Conservation (phyloP, 257 asterid genomes). For the Solanum appendiculatum region DNA sequence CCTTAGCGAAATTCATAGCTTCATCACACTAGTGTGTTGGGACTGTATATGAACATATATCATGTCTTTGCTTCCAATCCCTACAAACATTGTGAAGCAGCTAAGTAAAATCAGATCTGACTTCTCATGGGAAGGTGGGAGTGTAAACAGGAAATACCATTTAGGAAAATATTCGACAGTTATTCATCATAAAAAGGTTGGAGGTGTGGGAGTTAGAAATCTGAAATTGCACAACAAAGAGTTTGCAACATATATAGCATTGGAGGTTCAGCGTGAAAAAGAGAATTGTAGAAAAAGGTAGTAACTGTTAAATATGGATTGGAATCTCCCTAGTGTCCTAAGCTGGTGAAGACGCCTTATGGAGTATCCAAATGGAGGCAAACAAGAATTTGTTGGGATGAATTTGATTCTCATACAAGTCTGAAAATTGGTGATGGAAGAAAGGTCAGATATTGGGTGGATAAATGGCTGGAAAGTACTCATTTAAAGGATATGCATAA, state of each 20-base stretch:
- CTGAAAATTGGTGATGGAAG: background rate
- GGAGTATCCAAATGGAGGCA: background rate
- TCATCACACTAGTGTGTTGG: background rate
- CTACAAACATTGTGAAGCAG: background rate
- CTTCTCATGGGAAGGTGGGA: background rate
- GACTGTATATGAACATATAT: background rate
- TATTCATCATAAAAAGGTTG: background rate
- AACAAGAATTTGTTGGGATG: background rate
- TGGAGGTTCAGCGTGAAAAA: background rate
- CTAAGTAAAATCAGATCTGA: background rate
- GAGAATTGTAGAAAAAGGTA: background rate
- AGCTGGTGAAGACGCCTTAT: background rate
- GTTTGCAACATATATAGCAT: background rate
- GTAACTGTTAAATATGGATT: background rate
- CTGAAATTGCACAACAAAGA: background rate
- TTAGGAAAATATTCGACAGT: background rate
- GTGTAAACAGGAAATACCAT: background rate
- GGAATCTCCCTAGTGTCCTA: background rate
- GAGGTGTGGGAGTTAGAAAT: background rate
- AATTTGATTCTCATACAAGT: background rate
- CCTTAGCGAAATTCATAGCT: background rate
- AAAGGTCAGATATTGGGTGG: background rate
- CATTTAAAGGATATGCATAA: background rate
- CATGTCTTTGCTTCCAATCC: background rate
- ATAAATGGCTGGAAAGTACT: background rate